phyloP scores from a whole-genome alignment of 2,329 filamentous ascomycete species.

The Niveomyces coronatus region DNA sequence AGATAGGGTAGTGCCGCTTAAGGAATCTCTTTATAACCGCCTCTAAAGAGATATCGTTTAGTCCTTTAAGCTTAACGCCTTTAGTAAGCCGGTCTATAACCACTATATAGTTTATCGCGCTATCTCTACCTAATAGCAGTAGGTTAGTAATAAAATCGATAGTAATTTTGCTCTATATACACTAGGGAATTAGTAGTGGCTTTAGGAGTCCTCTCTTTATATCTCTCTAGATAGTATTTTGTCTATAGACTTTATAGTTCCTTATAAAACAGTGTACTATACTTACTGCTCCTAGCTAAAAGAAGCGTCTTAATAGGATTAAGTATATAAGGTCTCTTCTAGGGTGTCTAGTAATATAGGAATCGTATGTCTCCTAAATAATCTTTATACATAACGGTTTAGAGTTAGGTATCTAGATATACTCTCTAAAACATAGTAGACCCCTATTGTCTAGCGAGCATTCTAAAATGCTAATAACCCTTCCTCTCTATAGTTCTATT shows the following conservation, averaged over 20 bases:
- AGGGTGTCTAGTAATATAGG: background rate
- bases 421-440: background rate
- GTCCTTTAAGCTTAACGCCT: background rate
- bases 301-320: no score
- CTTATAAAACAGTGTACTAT: background rate
- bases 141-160: background rate
- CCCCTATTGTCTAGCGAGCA: background rate
- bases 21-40: background rate
- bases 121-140: no score
- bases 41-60: no score
- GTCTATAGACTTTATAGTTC: background rate
- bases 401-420: background rate
- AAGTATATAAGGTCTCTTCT: background rate
- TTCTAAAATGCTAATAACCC: background rate
- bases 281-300: background rate
- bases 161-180: background rate
- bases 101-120: background rate
- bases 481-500: background rate
- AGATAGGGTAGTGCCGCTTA: background rate
- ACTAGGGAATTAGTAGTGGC: background rate
- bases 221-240: background rate
- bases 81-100: background rate
- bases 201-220: background rate
- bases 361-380: background rate
- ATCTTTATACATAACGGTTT: background rate